phyloP scores from a whole-genome alignment of 2,329 filamentous ascomycete species.

The Sordariomycetes sp. region DNA sequence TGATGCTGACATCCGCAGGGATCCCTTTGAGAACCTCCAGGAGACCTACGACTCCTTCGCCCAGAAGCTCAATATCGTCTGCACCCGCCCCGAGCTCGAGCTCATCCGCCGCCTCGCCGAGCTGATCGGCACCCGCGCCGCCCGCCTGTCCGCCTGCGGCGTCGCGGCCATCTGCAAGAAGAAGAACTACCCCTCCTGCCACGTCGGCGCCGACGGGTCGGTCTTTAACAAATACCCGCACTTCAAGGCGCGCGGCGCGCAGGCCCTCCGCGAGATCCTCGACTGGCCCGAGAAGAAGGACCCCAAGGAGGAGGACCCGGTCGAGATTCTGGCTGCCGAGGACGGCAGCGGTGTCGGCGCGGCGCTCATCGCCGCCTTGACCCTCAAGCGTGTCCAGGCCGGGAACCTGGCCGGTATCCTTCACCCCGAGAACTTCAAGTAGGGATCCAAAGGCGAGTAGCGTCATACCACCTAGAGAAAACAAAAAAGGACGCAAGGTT shows the following conservation, averaged over 20 bases:
- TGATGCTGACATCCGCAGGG: constrained; percentile 36
- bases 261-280: constrained; percentile 86
- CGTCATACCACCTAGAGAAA: neutral
- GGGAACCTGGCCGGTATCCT: constrained; percentile 57
- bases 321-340: constrained; percentile 83
- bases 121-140: constrained; percentile 88
- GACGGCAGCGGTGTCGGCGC: constrained; percentile 97
- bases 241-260: constrained; percentile 87
- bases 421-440: constrained; percentile 53
- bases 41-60: constrained; percentile 80
- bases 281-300: constrained; percentile 73
- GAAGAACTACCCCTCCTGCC: constrained; percentile 79
- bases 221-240: constrained; percentile 99
- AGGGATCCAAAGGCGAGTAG: too few relatives aligned
- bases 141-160: constrained; percentile 86
- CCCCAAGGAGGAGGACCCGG: constrained; percentile 69
- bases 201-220: constrained; percentile 92
- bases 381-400: constrained; percentile 52
- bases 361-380: constrained; percentile 77
- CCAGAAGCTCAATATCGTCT: constrained; percentile 61
- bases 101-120: constrained; percentile 83
- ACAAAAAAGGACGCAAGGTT: neutral
- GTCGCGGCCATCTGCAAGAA: constrained; percentile 95
- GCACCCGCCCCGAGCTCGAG: constrained; percentile 73
- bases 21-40: constrained; percentile 89